Conservation (phyloP, 2,329 filamentous ascomycete genomes). For the Trichoderma sp. region DNA sequence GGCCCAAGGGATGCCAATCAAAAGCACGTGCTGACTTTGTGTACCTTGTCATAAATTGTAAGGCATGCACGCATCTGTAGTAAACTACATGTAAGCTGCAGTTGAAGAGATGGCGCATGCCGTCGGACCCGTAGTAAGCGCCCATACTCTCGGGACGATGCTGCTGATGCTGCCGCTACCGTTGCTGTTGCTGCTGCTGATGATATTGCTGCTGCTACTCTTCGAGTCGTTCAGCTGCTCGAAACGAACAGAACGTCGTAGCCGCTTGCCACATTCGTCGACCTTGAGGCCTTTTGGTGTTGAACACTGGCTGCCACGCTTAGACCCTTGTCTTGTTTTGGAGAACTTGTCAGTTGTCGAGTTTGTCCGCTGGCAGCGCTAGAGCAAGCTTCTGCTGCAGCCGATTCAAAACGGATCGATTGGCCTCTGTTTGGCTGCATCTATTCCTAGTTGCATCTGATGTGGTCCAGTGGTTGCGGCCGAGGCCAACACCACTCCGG, state of each 20-base stretch:
- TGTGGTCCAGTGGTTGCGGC: background rate
- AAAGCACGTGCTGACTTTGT: background rate
- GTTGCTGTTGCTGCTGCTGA: background rate
- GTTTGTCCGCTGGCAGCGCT: background rate
- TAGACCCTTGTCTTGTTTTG: background rate
- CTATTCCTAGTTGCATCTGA: background rate
- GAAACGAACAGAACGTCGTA: background rate
- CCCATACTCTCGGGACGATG: background rate
- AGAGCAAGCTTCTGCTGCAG: background rate
- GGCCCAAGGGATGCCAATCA: background rate
- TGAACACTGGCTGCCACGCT: background rate
- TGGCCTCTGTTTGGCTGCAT: background rate
- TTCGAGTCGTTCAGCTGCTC: background rate
- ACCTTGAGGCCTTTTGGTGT: background rate
- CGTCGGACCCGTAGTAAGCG: conserved; percentile 4
- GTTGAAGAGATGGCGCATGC: background rate
- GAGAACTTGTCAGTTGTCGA: background rate
- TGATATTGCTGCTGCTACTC: background rate
- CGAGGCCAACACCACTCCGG: background rate
- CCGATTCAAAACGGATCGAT: background rate
- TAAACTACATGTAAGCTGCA: background rate
- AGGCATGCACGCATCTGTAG: background rate
- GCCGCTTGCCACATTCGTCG: background rate
- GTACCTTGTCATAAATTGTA: background rate
- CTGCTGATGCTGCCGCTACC: background rate